Base-by-base conservation (phyloP, 1,139 yeast genomes). In the Trichomonascaceae sp. region DNA sequence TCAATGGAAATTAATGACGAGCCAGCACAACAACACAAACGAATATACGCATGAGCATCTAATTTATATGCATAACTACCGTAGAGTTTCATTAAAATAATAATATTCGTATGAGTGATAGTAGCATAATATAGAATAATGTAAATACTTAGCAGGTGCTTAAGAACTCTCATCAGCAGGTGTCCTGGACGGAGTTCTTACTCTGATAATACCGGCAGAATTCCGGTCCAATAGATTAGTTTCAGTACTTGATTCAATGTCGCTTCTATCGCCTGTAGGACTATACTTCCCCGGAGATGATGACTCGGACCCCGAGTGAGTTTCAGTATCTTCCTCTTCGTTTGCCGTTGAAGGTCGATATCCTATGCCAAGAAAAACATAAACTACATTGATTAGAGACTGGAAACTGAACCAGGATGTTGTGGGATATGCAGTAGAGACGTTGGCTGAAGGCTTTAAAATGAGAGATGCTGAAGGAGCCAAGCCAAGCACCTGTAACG, bases 391-490 rank as follows among this genome's bases (percentile, higher is more conserved):
- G 32, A 60, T 50, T 2, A 63, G 57, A 38, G 60, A 54, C 19
- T 55, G 49, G 6, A 61, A 55, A n/a, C 65, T 49, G 8, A 66
- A 50, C 55, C 63, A 55, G 10, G 57, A 58, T 17, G 60, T 53
- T 13, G 61, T 44, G 38, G 57, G 57, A 49, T 69, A 69, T 1
- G 75, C 74, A 17, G 59, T 61, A 1, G 69, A 52, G 47, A 61
- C 65, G 30, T 66, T 65, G 20, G 57, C 52, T 15, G 65, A 66
- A 0, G 88, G 87, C 62, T 83, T 83, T 57, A 86, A 71, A 43
- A 84, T 80, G 49, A 86, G 68, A 0, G 84, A 87, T 13, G 89
- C 82, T 52, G 91, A 73, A 1, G 95, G 93, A 13, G 77, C 70
- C 54, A 86, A 71, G 8, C 76, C 80, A 50, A 86, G 71, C 4